A percentile compares a stretch with the other conserved stretches of the same genome.
phyloP scores from a whole-genome alignment of 192 early-diverging fungal species.

The Gaertneriomyces semiglobifer region DNA sequence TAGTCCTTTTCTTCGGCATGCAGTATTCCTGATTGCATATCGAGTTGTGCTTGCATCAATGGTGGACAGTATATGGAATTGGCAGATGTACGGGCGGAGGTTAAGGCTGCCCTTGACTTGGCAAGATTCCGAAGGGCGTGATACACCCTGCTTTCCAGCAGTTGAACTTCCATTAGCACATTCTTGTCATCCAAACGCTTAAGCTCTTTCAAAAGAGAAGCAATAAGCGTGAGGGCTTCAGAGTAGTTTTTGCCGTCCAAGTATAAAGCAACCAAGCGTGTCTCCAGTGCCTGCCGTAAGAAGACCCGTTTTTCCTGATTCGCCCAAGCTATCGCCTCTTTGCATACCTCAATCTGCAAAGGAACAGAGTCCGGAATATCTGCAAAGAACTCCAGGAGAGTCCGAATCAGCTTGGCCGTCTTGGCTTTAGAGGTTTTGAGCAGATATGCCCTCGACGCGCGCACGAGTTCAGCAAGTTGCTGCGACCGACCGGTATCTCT shows the following conservation, averaged over 20 bases:
- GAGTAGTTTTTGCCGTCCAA: slow-evolving; percentile 94
- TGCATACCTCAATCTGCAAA: slow-evolving; percentile 90
- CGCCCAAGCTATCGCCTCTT: slow-evolving; percentile 93
- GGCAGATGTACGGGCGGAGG: slow-evolving; percentile 92
- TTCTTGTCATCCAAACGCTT: slow-evolving; percentile 99
- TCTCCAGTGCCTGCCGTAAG: slow-evolving; percentile 92
- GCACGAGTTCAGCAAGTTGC: slow-evolving; percentile 78
- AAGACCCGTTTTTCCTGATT: slow-evolving; percentile 88
- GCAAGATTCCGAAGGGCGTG: slow-evolving; percentile 89
- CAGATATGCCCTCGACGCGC: slow-evolving; percentile 74
- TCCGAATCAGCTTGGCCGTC: slow-evolving; percentile 89
- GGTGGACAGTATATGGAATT: slow-evolving; percentile 98
- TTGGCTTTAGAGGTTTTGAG: slow-evolving; percentile 89
- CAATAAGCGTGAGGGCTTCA: slow-evolving; percentile 81
- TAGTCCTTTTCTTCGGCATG: slow-evolving; percentile 99
- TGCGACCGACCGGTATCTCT: slow-evolving; percentile 64
- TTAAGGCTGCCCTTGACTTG: slow-evolving; percentile 92
- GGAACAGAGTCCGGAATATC: slow-evolving; percentile 82
- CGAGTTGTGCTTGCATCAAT: slow-evolving; percentile 89
- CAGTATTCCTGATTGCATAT: slow-evolving; percentile 96
- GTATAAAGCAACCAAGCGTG: slow-evolving; percentile 82
- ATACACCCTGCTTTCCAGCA: slow-evolving; percentile 91
- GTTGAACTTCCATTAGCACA: slow-evolving; percentile 93
- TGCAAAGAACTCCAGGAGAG: slow-evolving; percentile 79
- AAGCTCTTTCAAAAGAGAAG: slow-evolving; percentile 86